Evolutionary conservation across 352 stramenopile genomes (phyloP).

Genomic region (Globisporangium sylvaticum): DNA sequence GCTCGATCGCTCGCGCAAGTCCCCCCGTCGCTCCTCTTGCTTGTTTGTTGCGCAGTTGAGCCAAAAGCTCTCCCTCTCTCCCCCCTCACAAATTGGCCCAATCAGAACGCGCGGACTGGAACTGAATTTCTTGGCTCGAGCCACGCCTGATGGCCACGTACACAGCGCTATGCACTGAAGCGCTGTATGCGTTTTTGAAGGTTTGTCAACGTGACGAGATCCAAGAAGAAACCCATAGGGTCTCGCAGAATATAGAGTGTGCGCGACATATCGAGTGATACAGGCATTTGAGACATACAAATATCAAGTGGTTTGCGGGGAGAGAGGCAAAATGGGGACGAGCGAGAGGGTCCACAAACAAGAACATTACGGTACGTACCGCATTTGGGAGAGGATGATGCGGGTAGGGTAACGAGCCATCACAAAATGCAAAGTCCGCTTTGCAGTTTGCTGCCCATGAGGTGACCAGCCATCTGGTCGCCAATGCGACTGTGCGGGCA

Average conservation of each 20-base stretch:
- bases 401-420: neutral
- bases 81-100: constrained; percentile 2
- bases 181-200: neutral
- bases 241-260: neutral
- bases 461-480: neutral
- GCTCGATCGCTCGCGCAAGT: neutral
- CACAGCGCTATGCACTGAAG: neutral
- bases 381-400: neutral
- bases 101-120: constrained; percentile 10
- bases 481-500: neutral
- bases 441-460: neutral
- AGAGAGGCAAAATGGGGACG: neutral
- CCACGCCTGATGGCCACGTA: constrained; percentile 6
- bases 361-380: neutral
- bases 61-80: constrained; percentile 11
- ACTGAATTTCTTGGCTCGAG: constrained; percentile 18
- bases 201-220: neutral
- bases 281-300: neutral
- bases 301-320: neutral
- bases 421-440: neutral
- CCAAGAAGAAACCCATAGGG: neutral
- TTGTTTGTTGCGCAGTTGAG: neutral
- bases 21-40: constrained; percentile 8
- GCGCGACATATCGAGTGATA: neutral
- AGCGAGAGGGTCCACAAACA: neutral